Evolutionary conservation across 2,329 filamentous ascomycete species (phyloP), one percentile per base, ranked within the genome.

Genomic region (Hortaea sp.): DNA sequence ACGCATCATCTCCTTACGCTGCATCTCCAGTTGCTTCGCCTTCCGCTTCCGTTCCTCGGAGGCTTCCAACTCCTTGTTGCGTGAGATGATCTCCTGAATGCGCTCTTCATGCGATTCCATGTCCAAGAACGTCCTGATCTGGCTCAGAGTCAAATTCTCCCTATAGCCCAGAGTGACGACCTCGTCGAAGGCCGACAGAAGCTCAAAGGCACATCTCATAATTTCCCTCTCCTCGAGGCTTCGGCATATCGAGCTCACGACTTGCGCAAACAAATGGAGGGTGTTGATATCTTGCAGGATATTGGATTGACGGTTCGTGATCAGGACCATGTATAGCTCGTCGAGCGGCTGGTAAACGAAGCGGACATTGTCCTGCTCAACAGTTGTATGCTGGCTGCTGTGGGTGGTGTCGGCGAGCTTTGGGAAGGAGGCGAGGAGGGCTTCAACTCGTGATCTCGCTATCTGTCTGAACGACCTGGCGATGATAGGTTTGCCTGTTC

Each of bases 101-200:
- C 92, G 82, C 76, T 98, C 92, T 70, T 98, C 94, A 63, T 98
- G 92, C 68, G 85, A 92, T 69, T 98, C 92, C 92, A 98, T 98
- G 64, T 97, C 94, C 57, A 98, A 69, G 75, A 98, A 98, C 2
- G 92, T 95, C 77, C 94, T 95, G 74, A 98, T 98, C 71, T 98
- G 94, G 69, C 82, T 87, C 60, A 98, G 79, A 27, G 90, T 94
- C 57, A 98, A 72, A 68, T 98, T 98, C 72, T 98, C 92, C 62
- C 92, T 74, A 71, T 98, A 97, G 9, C 92, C 92, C 53, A 95
- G 75, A 1, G 90, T 95, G 50, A 98, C 90, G 49, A 98, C 78
- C 72, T 98, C 92, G 63, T 98, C 92, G 61, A 97, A 98, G 41
- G 92, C 92, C 66, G 87, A 94, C 53, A 98, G 81, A 37, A 98